Conservation (phyloP, 768 basidiomycete species). For the Leccinum disarticulatum region DNA sequence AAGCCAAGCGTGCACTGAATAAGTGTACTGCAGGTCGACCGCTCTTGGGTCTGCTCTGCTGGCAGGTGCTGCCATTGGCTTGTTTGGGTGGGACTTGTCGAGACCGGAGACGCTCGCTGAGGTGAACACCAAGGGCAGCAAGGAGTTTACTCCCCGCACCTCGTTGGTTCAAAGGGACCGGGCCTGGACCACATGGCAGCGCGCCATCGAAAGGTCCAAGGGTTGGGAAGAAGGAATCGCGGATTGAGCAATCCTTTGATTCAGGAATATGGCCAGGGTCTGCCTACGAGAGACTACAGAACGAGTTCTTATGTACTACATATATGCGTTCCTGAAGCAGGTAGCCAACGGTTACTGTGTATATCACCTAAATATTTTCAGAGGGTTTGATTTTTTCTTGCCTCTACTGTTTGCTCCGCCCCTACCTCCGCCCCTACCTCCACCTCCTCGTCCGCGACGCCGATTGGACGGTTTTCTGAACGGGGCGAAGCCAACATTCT, state of each 20-base stretch:
- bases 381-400: conserved; percentile 76
- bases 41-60: conserved; percentile 94
- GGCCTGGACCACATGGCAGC: conserved; percentile 82
- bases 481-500: conserved; percentile 60
- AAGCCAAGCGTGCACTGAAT: neutral
- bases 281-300: too few species aligned
- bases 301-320: conserved; percentile 1
- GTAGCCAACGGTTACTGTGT: neutral
- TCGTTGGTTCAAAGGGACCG: conserved; percentile 53
- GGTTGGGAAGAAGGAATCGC: conserved; percentile 71
- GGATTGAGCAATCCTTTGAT: conserved; percentile 12
- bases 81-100: conserved; percentile 91
- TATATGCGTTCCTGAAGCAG: neutral
- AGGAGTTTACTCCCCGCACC: conserved; percentile 61
- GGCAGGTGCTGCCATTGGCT: conserved; percentile 81
- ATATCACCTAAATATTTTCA: conserved; percentile 66
- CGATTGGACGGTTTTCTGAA: conserved; percentile 59
- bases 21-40: conserved; percentile 61
- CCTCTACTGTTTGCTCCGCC: conserved; percentile 37
- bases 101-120: conserved; percentile 79
- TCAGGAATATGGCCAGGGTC: neutral
- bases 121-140: conserved; percentile 85
- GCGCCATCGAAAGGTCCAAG: conserved; percentile 80
- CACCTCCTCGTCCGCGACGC: conserved; percentile 53
- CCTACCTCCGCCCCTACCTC: conserved; percentile 38